Evolutionary conservation across 495 filamentous ascomycete species (phyloP).

Genomic region (Sordaria brevicollis): DNA sequence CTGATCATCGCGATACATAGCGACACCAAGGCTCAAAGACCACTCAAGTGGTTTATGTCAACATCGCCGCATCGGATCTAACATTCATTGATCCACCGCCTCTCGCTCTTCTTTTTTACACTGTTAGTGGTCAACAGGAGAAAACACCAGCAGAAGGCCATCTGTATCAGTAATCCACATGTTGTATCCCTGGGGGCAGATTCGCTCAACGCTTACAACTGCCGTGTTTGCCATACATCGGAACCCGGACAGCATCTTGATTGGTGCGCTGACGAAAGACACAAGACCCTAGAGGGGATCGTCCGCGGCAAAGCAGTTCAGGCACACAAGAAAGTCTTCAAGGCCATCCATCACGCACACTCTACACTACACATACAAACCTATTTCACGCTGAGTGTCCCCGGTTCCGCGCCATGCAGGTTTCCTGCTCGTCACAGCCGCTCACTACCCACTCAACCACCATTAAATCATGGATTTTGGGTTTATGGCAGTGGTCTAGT

Average conservation of each 20-base stretch:
- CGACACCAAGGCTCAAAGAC: not conserved
- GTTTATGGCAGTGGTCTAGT: not conserved
- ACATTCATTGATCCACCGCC: too few species aligned
- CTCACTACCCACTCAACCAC: not conserved
- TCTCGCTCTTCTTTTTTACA: not conserved
- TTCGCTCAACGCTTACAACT: not conserved
- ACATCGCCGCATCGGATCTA: not conserved
- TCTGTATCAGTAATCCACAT: not conserved
- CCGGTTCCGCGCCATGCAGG: not conserved
- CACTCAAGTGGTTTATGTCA: not conserved
- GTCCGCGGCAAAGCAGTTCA: not conserved
- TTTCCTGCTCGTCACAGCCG: not conserved
- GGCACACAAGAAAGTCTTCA: constrained; percentile 1
- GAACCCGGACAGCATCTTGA: not conserved
- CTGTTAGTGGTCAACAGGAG: not conserved
- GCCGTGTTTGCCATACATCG: not conserved
- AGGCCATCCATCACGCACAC: not conserved
- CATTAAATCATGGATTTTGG: not conserved
- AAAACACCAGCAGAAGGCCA: not conserved
- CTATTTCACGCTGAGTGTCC: not conserved
- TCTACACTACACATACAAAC: too few species aligned
- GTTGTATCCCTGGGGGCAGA: not conserved
- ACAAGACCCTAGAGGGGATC: not conserved
- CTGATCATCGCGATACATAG: not conserved
- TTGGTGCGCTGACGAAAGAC: not conserved